These are phyloP conservation scores for Candida vartiovaarae DNA, from an alignment of 805 yeast genomes.

Conservation along the genomic window DNA sequence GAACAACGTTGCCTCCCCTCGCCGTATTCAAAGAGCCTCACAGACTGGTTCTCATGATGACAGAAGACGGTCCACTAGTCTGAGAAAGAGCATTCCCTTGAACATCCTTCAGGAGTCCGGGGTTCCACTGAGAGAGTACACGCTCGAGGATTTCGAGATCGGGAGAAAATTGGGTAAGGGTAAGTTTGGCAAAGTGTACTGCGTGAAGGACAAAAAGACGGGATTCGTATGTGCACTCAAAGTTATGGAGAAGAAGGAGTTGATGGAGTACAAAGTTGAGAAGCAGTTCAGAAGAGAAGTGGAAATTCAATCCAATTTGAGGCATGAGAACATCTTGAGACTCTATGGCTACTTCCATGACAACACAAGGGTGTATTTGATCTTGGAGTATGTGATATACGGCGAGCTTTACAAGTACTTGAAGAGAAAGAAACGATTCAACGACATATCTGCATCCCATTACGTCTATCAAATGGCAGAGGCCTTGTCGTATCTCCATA, in stretches of 20 bases:
- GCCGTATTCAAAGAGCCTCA: slow-evolving; percentile 12
- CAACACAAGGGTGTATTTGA: slow-evolving; percentile 66
- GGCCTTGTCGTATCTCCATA: slow-evolving; percentile 73
- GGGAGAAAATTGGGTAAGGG: slow-evolving; percentile 90
- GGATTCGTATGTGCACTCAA: slow-evolving; percentile 87
- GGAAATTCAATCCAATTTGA: slow-evolving; percentile 75
- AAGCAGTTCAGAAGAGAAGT: slow-evolving; percentile 86
- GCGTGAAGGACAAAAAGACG: slow-evolving; percentile 67
- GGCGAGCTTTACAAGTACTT: slow-evolving; percentile 82
- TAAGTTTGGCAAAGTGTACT: slow-evolving; percentile 86
- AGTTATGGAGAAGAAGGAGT: slow-evolving; percentile 80
- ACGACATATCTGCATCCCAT: slow-evolving; percentile 66
- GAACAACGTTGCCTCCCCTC: slow-evolving; percentile 18
- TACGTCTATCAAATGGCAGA: slow-evolving; percentile 79
- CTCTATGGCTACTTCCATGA: slow-evolving; percentile 85
- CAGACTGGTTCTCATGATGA: not conserved
- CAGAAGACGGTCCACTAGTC: slow-evolving; percentile 3
- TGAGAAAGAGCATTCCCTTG: slow-evolving; percentile 18
- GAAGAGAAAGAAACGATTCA: slow-evolving; percentile 59
- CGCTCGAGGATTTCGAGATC: slow-evolving; percentile 68
- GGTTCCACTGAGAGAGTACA: slow-evolving; percentile 26
- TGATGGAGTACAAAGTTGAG: slow-evolving; percentile 68
- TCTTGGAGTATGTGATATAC: slow-evolving; percentile 75
- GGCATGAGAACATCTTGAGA: slow-evolving; percentile 75
- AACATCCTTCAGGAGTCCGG: slow-evolving; percentile 19